Base-by-base conservation (phyloP, 192 early-diverging fungal species). In the Chytriomyces hyalinus region DNA sequence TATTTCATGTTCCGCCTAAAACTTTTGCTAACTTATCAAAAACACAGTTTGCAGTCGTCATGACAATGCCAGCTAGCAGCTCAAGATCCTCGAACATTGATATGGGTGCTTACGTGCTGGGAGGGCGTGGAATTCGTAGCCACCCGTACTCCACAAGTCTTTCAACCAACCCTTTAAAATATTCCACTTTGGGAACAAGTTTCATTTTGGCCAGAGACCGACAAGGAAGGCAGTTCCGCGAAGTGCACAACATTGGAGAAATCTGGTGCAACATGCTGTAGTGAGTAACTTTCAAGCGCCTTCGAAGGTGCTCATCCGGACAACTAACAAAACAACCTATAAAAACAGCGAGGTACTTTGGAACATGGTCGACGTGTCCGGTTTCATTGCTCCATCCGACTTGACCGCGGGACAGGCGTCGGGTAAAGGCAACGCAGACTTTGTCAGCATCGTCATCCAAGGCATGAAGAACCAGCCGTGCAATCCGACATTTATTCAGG, bases 261-360 rank as follows among this genome's bases (percentile, higher is more conserved):
- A 70, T 91, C 50, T 92, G 91, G 90, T 83, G 53, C 53, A n/a
- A n/a, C 13, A 57, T 57, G 13, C 20, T 20, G 15, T 57, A n/a
- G 53, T n/a, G 20, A 13, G 13, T 57, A 20, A 5, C 20, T 13
- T 57, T 13, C 24, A 57, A n/a, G 13, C 5, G 13, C 5, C 4
- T 57, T n/a, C 53, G 0, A 57, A 57, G 53, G 13, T 57, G 13
- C 53, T 4, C 20, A n/a, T n/a, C 53, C 13, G 53, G 53, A n/a
- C 53, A n/a, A 20, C 36, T 36, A 4, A 36, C 36, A 36, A 36
- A 36, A 36, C 36, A 20, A 57, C 87, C 17, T 70, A 78, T 49
- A 86, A 94, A 77, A 86, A 96, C 45, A 95, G 93, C 82, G 95
- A 97, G 75, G 86, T 88, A 4, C 80, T 83, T 69, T 87, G 86